phyloP scores from a whole-genome alignment of 2,329 filamentous ascomycete genomes.

The Hysterium pulicare region DNA sequence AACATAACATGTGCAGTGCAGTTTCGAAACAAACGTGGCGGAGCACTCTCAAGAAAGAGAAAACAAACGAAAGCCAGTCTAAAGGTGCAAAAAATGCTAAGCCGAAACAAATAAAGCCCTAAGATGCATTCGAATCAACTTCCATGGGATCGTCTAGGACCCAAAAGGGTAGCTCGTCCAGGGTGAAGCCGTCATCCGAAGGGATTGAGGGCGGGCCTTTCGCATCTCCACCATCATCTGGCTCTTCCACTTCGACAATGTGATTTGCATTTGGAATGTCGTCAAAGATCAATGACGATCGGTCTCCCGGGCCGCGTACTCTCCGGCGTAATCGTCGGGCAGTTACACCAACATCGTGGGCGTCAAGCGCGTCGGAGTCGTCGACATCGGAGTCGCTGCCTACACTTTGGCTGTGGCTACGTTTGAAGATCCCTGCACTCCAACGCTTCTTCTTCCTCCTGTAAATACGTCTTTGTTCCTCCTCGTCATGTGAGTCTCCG shows the following conservation, averaged over 20 bases:
- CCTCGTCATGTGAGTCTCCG: slow-evolving; percentile 30
- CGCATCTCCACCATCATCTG: slow-evolving; percentile 27
- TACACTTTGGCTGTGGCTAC: slow-evolving; percentile 45
- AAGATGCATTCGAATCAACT: slow-evolving; percentile 9
- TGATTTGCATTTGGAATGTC: slow-evolving; percentile 35
- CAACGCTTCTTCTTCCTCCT: slow-evolving; percentile 40
- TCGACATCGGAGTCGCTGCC: slow-evolving; percentile 43
- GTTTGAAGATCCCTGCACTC: slow-evolving; percentile 44
- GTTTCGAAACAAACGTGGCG: slow-evolving; percentile 8
- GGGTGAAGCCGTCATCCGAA: slow-evolving; percentile 36
- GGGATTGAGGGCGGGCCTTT: slow-evolving; percentile 36
- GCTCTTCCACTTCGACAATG: slow-evolving; percentile 38
- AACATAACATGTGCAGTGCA: too few species aligned
- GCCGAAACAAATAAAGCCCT: not conserved
- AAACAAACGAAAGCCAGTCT: not conserved
- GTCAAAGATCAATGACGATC: slow-evolving; percentile 37
- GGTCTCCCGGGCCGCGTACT: slow-evolving; percentile 37
- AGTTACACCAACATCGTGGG: slow-evolving; percentile 35
- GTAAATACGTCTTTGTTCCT: slow-evolving; percentile 23
- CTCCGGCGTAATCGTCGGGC: slow-evolving; percentile 43
- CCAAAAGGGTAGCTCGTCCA: slow-evolving; percentile 39
- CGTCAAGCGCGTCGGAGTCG: slow-evolving; percentile 40
- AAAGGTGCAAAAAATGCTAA: not conserved
- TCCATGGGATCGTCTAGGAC: slow-evolving; percentile 18
- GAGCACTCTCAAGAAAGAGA: not conserved